Conservation (phyloP, 2,329 filamentous ascomycete genomes). For the Sphaerulina musiva region DNA sequence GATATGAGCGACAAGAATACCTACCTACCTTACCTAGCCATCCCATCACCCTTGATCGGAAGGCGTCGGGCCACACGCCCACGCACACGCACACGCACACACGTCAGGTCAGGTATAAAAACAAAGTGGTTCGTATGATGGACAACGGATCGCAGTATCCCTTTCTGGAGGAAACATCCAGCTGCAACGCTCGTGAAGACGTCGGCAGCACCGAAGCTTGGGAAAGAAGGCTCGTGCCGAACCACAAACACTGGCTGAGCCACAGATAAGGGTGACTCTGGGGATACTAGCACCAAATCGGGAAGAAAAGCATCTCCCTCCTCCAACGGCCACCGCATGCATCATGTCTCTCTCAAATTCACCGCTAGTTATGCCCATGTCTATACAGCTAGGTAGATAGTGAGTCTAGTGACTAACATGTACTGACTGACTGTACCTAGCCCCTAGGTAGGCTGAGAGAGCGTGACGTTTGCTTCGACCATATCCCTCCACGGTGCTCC, state of each 20-base stretch:
- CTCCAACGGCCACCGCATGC: background rate
- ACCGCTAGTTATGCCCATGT: background rate
- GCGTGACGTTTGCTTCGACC: background rate
- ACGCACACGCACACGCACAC: background rate
- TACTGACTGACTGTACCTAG: too few species aligned
- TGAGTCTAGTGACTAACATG: too few species aligned
- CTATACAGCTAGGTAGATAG: too few species aligned
- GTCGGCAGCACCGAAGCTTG: background rate
- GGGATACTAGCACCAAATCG: constrained; percentile 4
- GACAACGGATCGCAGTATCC: constrained; percentile 5
- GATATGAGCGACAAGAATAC: background rate
- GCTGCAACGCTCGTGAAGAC: background rate
- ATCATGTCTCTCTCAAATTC: background rate
- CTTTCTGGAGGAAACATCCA: constrained; percentile 5
- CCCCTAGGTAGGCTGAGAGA: background rate
- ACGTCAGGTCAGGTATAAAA: background rate
- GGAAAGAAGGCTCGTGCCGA: background rate
- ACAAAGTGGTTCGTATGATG: background rate
- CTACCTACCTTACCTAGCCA: too few species aligned
- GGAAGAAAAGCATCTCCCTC: background rate
- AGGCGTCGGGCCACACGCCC: background rate
- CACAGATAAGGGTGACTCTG: background rate
- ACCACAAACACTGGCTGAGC: background rate
- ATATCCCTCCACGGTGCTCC: too few species aligned
- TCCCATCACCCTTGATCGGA: background rate